Evolutionary conservation across 768 basidiomycete genomes (phyloP).

Genomic region (Aureoboletus auriporus): DNA sequence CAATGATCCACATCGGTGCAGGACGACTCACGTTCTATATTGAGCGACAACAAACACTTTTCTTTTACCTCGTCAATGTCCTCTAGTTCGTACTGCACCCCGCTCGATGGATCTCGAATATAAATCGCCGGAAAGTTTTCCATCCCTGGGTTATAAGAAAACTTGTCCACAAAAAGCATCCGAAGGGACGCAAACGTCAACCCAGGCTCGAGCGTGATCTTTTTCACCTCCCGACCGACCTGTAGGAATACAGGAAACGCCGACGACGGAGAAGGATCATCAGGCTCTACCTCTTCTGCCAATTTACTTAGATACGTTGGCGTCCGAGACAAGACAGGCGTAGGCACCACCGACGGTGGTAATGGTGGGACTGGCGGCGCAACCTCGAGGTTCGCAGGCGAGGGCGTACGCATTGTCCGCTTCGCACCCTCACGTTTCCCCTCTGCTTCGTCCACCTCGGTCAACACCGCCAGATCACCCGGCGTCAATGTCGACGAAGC

Average conservation of each 20-base stretch:
- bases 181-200: constrained; percentile 72
- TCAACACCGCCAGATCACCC: constrained; percentile 68
- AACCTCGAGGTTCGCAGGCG: constrained; percentile 18
- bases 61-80: constrained; percentile 91
- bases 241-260: constrained; percentile 80
- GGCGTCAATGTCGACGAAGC: constrained; percentile 60
- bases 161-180: constrained; percentile 90
- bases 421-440: constrained; percentile 15
- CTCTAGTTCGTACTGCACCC: constrained; percentile 94
- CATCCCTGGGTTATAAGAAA: constrained; percentile 88
- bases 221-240: constrained; percentile 88
- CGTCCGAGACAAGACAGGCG: constrained; percentile 1
- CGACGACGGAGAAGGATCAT: constrained; percentile 12
- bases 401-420: constrained; percentile 37
- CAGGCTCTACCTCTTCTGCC: constrained; percentile 15
- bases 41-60: constrained; percentile 83
- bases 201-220: constrained; percentile 65
- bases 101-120: constrained; percentile 86
- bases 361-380: constrained; percentile 44
- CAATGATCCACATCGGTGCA: neutral
- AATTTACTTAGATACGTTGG: constrained; percentile 14
- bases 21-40: constrained; percentile 85
- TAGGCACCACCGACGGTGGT: constrained; percentile 41
- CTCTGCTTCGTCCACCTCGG: constrained; percentile 59
- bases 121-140: constrained; percentile 96